Percentiles rank a stretch among this genome's conserved stretches.
Conservation (phyloP, 768 basidiomycete species). For the Mycena albidolilacea region DNA sequence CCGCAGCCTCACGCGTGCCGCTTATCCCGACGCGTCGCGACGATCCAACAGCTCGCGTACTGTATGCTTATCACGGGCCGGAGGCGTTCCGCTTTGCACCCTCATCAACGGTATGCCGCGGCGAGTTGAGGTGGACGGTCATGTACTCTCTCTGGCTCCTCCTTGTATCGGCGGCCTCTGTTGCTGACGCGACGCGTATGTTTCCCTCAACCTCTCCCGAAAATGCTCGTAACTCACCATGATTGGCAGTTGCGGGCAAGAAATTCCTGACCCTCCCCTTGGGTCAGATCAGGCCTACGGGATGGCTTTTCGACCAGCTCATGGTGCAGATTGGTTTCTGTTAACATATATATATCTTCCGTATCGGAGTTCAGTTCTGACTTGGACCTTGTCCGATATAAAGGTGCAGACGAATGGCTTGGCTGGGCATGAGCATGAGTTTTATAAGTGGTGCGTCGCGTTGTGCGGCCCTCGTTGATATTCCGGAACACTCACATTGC, state of each 20-base stretch:
- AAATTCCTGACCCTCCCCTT: conserved; percentile 58
- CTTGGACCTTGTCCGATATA: not conserved
- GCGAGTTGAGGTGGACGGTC: not conserved
- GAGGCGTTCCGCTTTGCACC: not conserved
- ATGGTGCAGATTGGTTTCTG: conserved; percentile 45
- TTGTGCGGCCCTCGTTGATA: not conserved
- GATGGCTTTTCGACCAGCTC: conserved; percentile 62
- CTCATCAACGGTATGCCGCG: not conserved
- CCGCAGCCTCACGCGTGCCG: not conserved
- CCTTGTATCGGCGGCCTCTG: conserved; percentile 6
- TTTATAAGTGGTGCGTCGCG: conserved; percentile 54
- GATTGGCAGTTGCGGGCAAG: conserved; percentile 56
- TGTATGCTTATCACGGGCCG: conserved; percentile 19
- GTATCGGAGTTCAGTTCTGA: not conserved
- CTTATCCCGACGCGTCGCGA: not conserved
- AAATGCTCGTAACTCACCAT: not conserved
- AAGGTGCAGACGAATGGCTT: conserved; percentile 52
- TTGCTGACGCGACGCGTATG: conserved; percentile 33
- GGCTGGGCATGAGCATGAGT: conserved; percentile 62
- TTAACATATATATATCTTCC: not conserved
- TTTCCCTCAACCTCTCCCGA: not conserved
- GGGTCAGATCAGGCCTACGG: conserved; percentile 55
- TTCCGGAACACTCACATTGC: not conserved
- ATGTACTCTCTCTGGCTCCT: conserved; percentile 30
- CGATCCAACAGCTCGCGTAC: not conserved